These are phyloP conservation scores for Chaetomium sp. DNA, from an alignment of 2,329 filamentous ascomycete species.

Conservation along the genomic window DNA sequence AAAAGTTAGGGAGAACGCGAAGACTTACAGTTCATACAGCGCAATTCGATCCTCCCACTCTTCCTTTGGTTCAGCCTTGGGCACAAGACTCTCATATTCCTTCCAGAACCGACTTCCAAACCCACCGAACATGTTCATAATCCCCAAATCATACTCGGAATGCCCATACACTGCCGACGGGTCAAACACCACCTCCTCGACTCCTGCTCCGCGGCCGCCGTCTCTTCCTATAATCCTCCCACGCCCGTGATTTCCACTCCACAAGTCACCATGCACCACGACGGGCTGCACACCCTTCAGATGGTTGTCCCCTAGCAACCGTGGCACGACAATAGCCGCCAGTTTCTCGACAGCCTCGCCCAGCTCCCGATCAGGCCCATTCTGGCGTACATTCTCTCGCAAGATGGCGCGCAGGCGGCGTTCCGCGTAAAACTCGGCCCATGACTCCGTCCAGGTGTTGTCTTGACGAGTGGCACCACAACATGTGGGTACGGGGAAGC, in stretches of 20 bases:
- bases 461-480: slow-evolving; percentile 80
- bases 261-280: slow-evolving; percentile 85
- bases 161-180: slow-evolving; percentile 77
- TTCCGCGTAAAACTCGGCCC: slow-evolving; percentile 82
- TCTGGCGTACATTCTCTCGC: slow-evolving; percentile 46
- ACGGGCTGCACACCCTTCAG: slow-evolving; percentile 65
- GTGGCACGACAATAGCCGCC: slow-evolving; percentile 60
- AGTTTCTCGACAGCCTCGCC: slow-evolving; percentile 57
- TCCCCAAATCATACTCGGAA: slow-evolving; percentile 83
- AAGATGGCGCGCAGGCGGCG: slow-evolving; percentile 64
- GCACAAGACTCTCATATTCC: slow-evolving; percentile 69
- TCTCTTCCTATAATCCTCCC: slow-evolving; percentile 46
- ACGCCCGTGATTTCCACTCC: slow-evolving; percentile 74
- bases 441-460: slow-evolving; percentile 65
- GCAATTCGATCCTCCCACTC: slow-evolving; percentile 81
- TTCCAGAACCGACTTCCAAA: slow-evolving; percentile 66
- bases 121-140: slow-evolving; percentile 95
- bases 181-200: slow-evolving; percentile 76
- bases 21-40: slow-evolving; percentile 73
- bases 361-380: slow-evolving; percentile 60
- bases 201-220: slow-evolving; percentile 38
- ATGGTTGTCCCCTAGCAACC: slow-evolving; percentile 63
- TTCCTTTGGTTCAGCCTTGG: slow-evolving; percentile 69
- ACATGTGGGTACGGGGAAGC: slow-evolving; percentile 78
- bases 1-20: neutral